phyloP scores from a whole-genome alignment of 2,329 filamentous ascomycete species.

The Lachnellula arida region DNA sequence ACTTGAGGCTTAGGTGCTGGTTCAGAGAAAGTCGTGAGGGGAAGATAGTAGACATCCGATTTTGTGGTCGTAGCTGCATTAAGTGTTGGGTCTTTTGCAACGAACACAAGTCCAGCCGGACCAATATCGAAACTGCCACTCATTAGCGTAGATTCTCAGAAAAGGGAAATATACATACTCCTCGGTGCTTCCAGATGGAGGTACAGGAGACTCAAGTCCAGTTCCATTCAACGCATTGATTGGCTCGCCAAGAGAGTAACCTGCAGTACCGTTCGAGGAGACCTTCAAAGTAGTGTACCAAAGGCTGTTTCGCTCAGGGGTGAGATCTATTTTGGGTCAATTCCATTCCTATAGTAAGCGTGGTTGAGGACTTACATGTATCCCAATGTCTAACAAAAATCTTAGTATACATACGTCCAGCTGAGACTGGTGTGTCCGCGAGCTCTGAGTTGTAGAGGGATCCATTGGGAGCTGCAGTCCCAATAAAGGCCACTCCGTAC shows the following conservation, averaged over 20 bases:
- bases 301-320: conserved; percentile 20
- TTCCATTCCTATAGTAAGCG: neutral
- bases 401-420: conserved; percentile 19
- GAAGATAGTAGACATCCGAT: conserved; percentile 23
- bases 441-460: conserved; percentile 21
- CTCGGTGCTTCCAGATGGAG: conserved; percentile 18
- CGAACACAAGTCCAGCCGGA: conserved; percentile 29
- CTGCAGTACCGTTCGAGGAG: conserved; percentile 6
- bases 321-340: conserved; percentile 11
- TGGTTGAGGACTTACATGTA: conserved; percentile 14
- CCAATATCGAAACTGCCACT: conserved; percentile 18
- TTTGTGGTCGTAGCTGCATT: conserved; percentile 23
- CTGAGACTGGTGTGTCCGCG: conserved; percentile 12
- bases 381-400: conserved; percentile 27
- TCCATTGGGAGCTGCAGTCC: conserved; percentile 20
- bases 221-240: conserved; percentile 25
- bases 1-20: conserved; percentile 11
- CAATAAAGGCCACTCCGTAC: conserved; percentile 17
- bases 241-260: conserved; percentile 21
- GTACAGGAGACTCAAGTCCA: conserved; percentile 23
- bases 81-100: conserved; percentile 52
- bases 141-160: conserved; percentile 1
- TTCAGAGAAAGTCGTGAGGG: conserved; percentile 20
- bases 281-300: conserved; percentile 23
- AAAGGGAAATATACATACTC: conserved; percentile 7